A percentile compares a stretch with the other conserved stretches of the same genome.
These are phyloP conservation scores for Leccinum imitatum DNA, from an alignment of 768 basidiomycete genomes.

Conservation along the genomic window DNA sequence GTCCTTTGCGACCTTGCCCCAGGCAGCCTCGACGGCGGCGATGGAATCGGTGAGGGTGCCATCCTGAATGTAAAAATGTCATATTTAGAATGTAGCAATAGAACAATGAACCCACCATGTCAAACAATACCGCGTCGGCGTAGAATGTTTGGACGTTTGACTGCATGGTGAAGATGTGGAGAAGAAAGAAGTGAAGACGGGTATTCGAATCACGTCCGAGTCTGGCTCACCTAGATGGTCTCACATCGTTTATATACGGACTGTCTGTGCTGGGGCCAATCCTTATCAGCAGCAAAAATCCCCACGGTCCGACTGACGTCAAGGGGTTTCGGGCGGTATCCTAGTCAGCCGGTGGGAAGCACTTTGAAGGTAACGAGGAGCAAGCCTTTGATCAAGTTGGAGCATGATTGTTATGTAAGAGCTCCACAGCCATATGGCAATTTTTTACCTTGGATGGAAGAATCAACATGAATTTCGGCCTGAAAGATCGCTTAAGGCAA, in stretches of 20 bases:
- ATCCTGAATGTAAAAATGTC: slow-evolving; percentile 42
- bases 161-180: slow-evolving; percentile 19
- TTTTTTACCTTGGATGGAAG: slow-evolving; percentile 6
- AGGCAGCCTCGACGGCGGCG: slow-evolving; percentile 70
- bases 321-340: slow-evolving; percentile 23
- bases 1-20: slow-evolving; percentile 69
- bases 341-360: slow-evolving; percentile 4
- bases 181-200: neutral
- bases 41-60: slow-evolving; percentile 76
- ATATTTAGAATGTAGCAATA: slow-evolving; percentile 15
- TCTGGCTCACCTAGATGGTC: slow-evolving; percentile 7
- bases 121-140: slow-evolving; percentile 62
- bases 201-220: slow-evolving; percentile 11
- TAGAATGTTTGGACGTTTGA: slow-evolving; percentile 39
- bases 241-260: slow-evolving; percentile 25
- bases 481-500: neutral
- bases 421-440: slow-evolving; percentile 8
- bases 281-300: slow-evolving; percentile 8
- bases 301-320: slow-evolving; percentile 24
- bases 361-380: slow-evolving; percentile 10
- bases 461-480: neutral
- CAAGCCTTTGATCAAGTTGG: neutral
- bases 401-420: slow-evolving; percentile 3
- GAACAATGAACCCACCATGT: slow-evolving; percentile 51
- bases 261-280: neutral